Percentiles rank a stretch among this genome's conserved stretches.
These are phyloP conservation scores for Amaranthus tricolor DNA, from an alignment of 179 eudicot genomes.

Conservation along the genomic window DNA sequence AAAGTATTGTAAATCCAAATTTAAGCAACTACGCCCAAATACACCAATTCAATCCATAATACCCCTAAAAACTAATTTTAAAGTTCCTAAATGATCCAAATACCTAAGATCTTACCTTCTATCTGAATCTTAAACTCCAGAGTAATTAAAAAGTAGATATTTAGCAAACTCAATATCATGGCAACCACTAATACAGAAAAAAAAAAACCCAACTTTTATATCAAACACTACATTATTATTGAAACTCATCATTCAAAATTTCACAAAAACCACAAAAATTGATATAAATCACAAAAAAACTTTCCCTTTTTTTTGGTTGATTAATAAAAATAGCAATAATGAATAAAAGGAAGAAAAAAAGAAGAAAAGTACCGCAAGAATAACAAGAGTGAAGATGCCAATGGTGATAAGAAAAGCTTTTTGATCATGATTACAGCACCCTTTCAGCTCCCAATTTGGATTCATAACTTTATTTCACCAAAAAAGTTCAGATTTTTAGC, in stretches of 20 bases:
- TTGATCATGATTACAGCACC: constrained; percentile 79
- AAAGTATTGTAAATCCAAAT: not conserved
- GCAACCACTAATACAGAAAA: not conserved
- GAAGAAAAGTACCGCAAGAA: constrained; percentile 54
- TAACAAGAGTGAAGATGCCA: constrained; percentile 62
- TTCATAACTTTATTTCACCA: constrained; percentile 20
- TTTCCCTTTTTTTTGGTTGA: not conserved
- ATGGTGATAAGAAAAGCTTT: constrained; percentile 56
- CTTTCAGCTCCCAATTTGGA: constrained; percentile 82
- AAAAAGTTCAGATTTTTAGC: not conserved
- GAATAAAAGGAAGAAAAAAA: constrained; percentile 9
- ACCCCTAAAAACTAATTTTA: not conserved
- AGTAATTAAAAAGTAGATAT: not conserved
- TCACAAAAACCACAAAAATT: not conserved
- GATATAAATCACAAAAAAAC: constrained; percentile 1
- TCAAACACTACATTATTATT: not conserved
- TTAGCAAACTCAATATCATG: constrained; percentile 13
- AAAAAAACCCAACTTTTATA: not conserved
- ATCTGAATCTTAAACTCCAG: not conserved
- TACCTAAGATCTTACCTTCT: constrained; percentile 2
- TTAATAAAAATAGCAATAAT: not conserved
- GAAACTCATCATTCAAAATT: constrained; percentile 14
- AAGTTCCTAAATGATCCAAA: not conserved
- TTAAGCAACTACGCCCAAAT: not conserved
- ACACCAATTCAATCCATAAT: not conserved